A percentile compares a stretch with the other conserved stretches of the same genome.
Conservation (phyloP, 73 alveolate species). For the Uronychia setigera region DNA sequence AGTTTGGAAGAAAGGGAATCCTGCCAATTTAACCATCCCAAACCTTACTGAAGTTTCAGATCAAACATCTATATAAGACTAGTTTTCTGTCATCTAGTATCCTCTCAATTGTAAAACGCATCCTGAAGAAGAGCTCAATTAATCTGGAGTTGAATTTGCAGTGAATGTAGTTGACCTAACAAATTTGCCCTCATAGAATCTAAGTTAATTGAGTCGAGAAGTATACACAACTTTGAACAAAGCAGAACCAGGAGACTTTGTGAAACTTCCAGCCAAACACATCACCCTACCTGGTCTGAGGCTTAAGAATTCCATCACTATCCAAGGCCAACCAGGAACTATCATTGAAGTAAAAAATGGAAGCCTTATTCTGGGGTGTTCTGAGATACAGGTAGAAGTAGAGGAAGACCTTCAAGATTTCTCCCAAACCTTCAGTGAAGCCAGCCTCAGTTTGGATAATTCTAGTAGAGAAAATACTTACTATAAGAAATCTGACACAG, state of each 20-base stretch:
- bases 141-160: background rate
- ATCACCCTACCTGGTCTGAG: slow-evolving; percentile 40
- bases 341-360: slow-evolving; percentile 57
- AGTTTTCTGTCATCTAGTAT: background rate
- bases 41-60: background rate
- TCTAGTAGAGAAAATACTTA: slow-evolving; percentile 2
- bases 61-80: background rate
- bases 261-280: slow-evolving; percentile 48
- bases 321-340: slow-evolving; percentile 64
- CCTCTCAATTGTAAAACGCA: background rate
- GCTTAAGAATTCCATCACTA: slow-evolving; percentile 37
- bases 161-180: background rate
- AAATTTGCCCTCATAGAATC: background rate
- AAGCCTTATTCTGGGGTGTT: slow-evolving; percentile 43
- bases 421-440: slow-evolving; percentile 16
- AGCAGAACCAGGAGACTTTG: slow-evolving; percentile 41
- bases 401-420: slow-evolving; percentile 32
- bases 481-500: slow-evolving; percentile 2
- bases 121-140: background rate
- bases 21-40: background rate
- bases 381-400: slow-evolving; percentile 4
- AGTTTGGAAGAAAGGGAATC: no score
- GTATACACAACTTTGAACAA: background rate
- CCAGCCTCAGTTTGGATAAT: slow-evolving; percentile 3
- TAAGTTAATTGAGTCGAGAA: background rate